Base-by-base conservation (phyloP, 2,329 filamentous ascomycete genomes). In the Phyllosticta capitalensis region DNA sequence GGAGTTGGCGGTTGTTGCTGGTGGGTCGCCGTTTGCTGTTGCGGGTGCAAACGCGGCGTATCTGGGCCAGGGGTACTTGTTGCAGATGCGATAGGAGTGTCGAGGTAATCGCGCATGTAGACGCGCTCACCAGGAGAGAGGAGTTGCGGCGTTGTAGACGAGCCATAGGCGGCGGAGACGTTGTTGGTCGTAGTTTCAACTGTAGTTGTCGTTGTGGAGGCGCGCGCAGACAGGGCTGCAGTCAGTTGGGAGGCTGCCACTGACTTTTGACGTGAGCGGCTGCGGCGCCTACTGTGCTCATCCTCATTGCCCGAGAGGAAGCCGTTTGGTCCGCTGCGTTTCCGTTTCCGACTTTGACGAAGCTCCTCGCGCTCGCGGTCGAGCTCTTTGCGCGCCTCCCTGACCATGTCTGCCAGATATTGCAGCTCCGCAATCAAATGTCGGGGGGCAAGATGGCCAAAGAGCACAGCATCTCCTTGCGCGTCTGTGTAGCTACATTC, bases 401-500 rank as follows among this genome's bases (percentile, higher is more conserved):
- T 75, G 1, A 95, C 90, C 68, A 90, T 84, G 2, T 76, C 75
- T 0, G 90, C 92, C 2, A 99, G 79, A 0, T 76, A 80, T 33
- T 79, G 78, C 61, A 99, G 78, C 72, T 99, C 94, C 52, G 88
- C 83, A 22, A 92, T 83, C 12, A 99, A 75, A 70, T 90, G 94
- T 0, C 85, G 80, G 0, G 94, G 94, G 45, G 90, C 89, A 14
- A 99, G 78, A 67, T 99, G 94, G 0, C 94, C 94, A 64, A 91
- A 99, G 0, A 99, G 79, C 0, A 86, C 83, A 55, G 88, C 85
- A 62, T 94, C 86, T 21, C 83, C 80, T 67, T 91, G 87, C 7
- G 83, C 83, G 71, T 96, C 87, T 62, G 90, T 88, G 71, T 92
- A 99, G 63, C 90, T 95, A 72, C 92, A 97, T 76, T 99, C 94